A percentile compares a stretch with the other conserved stretches of the same genome.
phyloP scores from a whole-genome alignment of 2,329 filamentous ascomycete genomes.

The Calonectria fujianensis region DNA sequence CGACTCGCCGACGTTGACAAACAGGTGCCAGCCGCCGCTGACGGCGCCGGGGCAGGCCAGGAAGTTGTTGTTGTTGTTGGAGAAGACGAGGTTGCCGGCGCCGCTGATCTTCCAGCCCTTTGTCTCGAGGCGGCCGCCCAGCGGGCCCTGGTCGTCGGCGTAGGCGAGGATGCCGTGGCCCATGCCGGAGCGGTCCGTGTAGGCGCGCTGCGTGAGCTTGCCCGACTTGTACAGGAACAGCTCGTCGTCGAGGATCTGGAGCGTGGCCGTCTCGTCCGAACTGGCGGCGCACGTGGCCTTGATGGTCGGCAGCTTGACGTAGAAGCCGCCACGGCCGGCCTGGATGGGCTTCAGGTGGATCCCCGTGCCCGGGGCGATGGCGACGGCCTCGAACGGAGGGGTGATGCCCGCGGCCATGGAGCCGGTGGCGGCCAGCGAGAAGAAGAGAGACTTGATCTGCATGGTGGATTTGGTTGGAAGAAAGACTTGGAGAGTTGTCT shows the following conservation, averaged over 20 bases:
- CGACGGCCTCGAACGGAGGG: constrained; percentile 68
- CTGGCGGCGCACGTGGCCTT: constrained; percentile 69
- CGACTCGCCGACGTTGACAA: constrained; percentile 57
- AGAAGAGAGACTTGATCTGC: constrained; percentile 55
- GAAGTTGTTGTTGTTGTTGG: constrained; percentile 61
- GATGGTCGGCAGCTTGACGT: constrained; percentile 65
- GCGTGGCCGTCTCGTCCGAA: constrained; percentile 66
- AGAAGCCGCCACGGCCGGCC: constrained; percentile 66
- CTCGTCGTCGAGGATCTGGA: constrained; percentile 66
- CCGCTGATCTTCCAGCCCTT: constrained; percentile 68
- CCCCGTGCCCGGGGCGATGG: constrained; percentile 68
- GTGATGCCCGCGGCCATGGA: constrained; percentile 53
- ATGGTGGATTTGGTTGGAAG: constrained; percentile 40
- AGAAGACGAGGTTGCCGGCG: constrained; percentile 67
- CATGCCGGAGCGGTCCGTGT: constrained; percentile 75
- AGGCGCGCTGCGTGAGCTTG: constrained; percentile 69
- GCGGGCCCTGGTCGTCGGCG: constrained; percentile 66
- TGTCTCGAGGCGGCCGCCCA: constrained; percentile 65
- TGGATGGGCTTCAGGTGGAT: constrained; percentile 69
- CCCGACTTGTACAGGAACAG: constrained; percentile 67
- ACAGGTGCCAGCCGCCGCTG: constrained; percentile 64
- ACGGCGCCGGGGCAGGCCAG: constrained; percentile 72
- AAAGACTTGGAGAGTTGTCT: neutral
- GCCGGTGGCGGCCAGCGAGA: constrained; percentile 53
- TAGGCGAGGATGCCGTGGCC: constrained; percentile 70